A percentile compares a stretch with the other conserved stretches of the same genome.
Evolutionary conservation across 2,329 filamentous ascomycete genomes (phyloP).

Genomic region (Xylaria multiplex): DNA sequence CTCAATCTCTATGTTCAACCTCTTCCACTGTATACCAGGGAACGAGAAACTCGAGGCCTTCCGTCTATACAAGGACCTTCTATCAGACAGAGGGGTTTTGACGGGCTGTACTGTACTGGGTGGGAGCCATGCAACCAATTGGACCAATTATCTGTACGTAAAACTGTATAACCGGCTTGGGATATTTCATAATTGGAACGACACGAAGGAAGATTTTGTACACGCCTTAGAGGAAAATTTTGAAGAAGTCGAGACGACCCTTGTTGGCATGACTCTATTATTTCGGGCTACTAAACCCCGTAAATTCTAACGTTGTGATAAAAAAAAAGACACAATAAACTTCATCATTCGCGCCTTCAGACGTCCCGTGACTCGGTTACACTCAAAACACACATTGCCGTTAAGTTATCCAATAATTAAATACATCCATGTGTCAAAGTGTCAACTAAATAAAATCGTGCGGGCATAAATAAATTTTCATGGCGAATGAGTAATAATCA

Average conservation of each 20-base stretch:
- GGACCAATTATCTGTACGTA: constrained; percentile 43
- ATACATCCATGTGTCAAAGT: background rate
- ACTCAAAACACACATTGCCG: background rate
- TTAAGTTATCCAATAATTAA: background rate
- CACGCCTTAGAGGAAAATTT: constrained; percentile 50
- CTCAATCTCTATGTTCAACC: constrained; percentile 56
- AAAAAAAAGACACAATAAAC: background rate
- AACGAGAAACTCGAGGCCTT: constrained; percentile 49
- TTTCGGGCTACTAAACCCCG: constrained; percentile 48
- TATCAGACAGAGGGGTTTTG: constrained; percentile 52
- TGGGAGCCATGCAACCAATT: constrained; percentile 43
- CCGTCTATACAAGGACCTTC: constrained; percentile 45
- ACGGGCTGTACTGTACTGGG: constrained; percentile 53
- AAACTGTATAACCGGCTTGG: constrained; percentile 50
- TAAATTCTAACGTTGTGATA: background rate
- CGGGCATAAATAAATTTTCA: no score
- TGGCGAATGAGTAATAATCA: no score
- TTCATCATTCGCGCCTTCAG: background rate
- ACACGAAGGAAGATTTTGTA: constrained; percentile 42
- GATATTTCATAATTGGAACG: constrained; percentile 52
- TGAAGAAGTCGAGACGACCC: constrained; percentile 51
- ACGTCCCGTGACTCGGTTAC: no score
- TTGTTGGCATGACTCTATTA: constrained; percentile 53
- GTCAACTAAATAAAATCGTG: background rate
- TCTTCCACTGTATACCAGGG: constrained; percentile 56